Base-by-base conservation (phyloP, 2,329 filamentous ascomycete genomes). In the Pseudopyricularia javanii region DNA sequence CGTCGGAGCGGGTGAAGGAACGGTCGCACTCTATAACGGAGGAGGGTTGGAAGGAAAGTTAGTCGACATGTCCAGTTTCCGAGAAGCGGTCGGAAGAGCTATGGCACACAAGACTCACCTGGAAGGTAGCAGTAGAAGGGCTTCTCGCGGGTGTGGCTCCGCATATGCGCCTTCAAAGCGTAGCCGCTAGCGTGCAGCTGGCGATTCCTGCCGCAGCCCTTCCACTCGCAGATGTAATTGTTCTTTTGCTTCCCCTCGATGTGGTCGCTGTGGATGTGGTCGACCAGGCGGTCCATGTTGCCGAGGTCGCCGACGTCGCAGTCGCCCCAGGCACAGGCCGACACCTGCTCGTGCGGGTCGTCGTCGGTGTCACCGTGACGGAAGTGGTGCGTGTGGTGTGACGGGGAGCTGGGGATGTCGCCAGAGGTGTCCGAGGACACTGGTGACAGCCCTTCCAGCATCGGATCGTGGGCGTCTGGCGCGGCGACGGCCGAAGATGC, bases 131-230 rank as follows among this genome's bases (percentile, higher is more conserved):
- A 98, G 71, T 95, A 96, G 66, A 97, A 97, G 0, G 93, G 93
- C 71, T 98, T 98, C 75, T 98, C 93, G 63, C 93, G 81, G 1
- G 93, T 98, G 67, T 98, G 93, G 65, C 91, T 96, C 60, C 93
- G 79, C 91, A 98, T 95, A 64, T 98, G 93, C 9, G 93, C 93
- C 66, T 95, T 91, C 58, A 98, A 73, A 4, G 93, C 93, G 70
- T 98, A 98, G 2, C 89, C 93, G 62, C 90, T 95, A 1, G 91
- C 91, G 69, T 98, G 93, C 17, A 88, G 83, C 68, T 93, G 82
- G 55, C 90, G 89, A 71, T 95, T 97, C 56, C 91, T 74, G 52
- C 76, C 78, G 66, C 93, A 98, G 59, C 91, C 91, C 55, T 80
- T 82, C 93, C 93, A 98, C 70, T 97, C 91, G 70, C 93, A 98